phyloP scores from a whole-genome alignment of 2,329 filamentous ascomycete genomes.

The Leptographium flavum region DNA sequence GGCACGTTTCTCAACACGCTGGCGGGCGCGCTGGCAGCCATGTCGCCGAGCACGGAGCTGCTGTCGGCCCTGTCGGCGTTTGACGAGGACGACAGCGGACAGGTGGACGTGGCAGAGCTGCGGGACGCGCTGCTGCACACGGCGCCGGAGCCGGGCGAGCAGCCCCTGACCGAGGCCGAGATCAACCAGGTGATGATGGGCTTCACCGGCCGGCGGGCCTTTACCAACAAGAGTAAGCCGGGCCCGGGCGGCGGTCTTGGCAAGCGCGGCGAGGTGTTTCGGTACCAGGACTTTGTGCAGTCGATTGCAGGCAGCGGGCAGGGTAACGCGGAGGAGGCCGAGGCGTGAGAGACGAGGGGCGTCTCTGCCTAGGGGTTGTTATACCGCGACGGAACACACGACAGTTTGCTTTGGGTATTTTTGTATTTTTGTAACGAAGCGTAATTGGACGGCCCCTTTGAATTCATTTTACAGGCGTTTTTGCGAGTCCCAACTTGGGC shows the following conservation, averaged over 20 bases:
- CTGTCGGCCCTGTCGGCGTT: constrained; percentile 87
- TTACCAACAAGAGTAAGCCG: constrained; percentile 52
- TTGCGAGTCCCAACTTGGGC: no score
- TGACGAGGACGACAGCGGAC: constrained; percentile 88
- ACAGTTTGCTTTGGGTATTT: no score
- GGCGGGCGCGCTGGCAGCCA: constrained; percentile 54
- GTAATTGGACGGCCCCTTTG: no score
- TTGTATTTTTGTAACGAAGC: no score
- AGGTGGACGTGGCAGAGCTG: constrained; percentile 72
- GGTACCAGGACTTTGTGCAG: constrained; percentile 82
- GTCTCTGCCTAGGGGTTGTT: no score
- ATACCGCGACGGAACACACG: no score
- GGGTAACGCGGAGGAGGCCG: constrained; percentile 4
- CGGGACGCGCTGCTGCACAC: constrained; percentile 74
- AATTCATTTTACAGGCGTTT: no score
- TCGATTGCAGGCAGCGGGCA: constrained; percentile 41
- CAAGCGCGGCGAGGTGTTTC: constrained; percentile 76
- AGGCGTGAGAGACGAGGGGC: no score
- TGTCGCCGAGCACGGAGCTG: constrained; percentile 69
- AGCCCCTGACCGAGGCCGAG: constrained; percentile 52
- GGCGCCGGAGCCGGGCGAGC: constrained; percentile 58
- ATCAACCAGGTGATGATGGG: constrained; percentile 79
- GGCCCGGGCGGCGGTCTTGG: constrained; percentile 26
- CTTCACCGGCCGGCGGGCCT: constrained; percentile 72
- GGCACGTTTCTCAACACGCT: constrained; percentile 76